phyloP scores from a whole-genome alignment of 208 protist genomes.

The Eutreptiella sp. region DNA sequence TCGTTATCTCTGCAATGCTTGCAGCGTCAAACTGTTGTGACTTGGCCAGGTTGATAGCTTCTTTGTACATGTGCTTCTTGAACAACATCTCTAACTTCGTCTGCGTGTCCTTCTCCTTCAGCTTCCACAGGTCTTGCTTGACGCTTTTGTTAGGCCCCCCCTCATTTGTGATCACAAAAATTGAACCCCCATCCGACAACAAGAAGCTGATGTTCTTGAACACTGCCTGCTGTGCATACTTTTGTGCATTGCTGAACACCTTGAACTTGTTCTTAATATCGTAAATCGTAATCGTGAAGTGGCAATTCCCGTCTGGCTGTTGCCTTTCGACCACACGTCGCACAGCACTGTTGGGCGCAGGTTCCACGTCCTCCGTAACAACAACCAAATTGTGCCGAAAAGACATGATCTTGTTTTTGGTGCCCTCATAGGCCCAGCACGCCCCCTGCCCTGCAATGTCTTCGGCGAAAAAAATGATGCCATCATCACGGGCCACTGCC shows the following conservation, averaged over 20 bases:
- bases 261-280: conserved; percentile 79
- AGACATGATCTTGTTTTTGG: conserved; percentile 53
- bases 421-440: conserved; percentile 63
- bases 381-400: conserved; percentile 76
- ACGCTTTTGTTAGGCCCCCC: conserved; percentile 24
- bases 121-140: conserved; percentile 33
- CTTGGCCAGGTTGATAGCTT: conserved; percentile 82
- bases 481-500: too few relatives aligned
- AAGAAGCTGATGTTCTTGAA: conserved; percentile 63
- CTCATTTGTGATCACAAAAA: conserved; percentile 71
- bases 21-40: conserved; percentile 63
- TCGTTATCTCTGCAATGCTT: conserved; percentile 66
- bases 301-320: conserved; percentile 42
- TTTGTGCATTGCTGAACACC: conserved; percentile 66
- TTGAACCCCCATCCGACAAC: conserved; percentile 58
- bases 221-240: conserved; percentile 49
- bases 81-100: conserved; percentile 91
- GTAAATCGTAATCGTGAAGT: conserved; percentile 65
- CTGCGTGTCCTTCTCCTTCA: conserved; percentile 81
- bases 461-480: conserved; percentile 12
- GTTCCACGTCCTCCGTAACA: conserved; percentile 43
- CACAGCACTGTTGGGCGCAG: background rate
- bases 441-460: conserved; percentile 26
- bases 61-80: conserved; percentile 82
- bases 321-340: conserved; percentile 29